phyloP scores from a whole-genome alignment of 2,329 filamentous ascomycete species.

The Talaromyces sp. region DNA sequence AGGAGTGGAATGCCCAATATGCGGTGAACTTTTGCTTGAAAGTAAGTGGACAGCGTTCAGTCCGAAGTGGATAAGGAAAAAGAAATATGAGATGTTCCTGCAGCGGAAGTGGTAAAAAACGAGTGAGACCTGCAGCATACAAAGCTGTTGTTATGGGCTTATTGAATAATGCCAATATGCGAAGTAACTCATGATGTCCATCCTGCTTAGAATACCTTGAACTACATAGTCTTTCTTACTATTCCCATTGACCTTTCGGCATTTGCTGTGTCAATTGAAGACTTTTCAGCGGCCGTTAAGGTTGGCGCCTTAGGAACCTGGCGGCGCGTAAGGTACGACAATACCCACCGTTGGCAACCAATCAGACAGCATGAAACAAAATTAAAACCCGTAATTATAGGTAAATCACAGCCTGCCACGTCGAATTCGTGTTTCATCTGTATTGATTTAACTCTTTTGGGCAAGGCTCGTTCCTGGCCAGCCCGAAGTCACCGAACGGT shows the following conservation, averaged over 20 bases:
- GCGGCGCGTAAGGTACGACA: not conserved
- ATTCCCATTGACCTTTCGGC: too few species aligned
- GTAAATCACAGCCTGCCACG: not conserved
- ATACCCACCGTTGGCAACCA: not conserved
- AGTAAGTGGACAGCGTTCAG: constrained; percentile 1
- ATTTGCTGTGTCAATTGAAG: too few species aligned
- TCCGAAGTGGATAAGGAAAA: not conserved
- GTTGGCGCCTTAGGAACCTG: not conserved
- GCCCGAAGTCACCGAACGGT: not conserved
- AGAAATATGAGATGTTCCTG: constrained; percentile 10
- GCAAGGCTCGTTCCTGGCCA: not conserved
- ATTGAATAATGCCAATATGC: not conserved
- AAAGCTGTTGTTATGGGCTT: too few species aligned
- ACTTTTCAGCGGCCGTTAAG: too few species aligned
- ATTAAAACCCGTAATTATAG: not conserved
- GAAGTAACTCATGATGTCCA: not conserved
- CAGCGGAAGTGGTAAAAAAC: too few species aligned
- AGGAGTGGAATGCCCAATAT: constrained; percentile 12
- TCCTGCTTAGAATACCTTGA: too few species aligned
- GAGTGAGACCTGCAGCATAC: too few species aligned
- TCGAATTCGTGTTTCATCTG: constrained; percentile 2
- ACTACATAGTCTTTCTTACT: too few species aligned
- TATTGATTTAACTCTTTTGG: constrained; percentile 5
- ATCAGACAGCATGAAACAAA: not conserved
- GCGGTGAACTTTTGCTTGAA: constrained; percentile 10